Evolutionary conservation across 1,284 basidiomycete genomes (phyloP), one percentile per base, ranked within the genome.

Genomic region (Cryptococcus sp.): DNA sequence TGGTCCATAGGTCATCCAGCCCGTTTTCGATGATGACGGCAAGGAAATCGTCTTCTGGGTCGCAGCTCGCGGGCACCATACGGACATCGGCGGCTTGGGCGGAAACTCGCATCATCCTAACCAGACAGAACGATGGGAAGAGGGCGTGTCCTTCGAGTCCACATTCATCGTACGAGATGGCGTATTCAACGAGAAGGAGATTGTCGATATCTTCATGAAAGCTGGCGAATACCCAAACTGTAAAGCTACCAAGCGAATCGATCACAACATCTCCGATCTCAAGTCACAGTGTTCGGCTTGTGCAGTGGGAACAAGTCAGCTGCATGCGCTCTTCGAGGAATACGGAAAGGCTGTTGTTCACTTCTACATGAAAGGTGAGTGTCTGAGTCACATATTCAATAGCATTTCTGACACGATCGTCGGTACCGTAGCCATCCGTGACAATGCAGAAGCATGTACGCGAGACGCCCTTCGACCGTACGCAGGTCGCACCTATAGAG

Each of bases 141-240:
- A 82, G 60, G 81, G 81, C 2, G 81, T 80, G 0, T 72, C 78
- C 54, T 76, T 80, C 62, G 66, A 65, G 50, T 71, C 69, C 5
- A 72, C 93, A 95, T 85, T 70, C 50, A 65, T 75, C 16, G 70
- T 76, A 47, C 66, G 68, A 42, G 68, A 56, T 40, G 74, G 74
- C 45, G 61, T 69, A 39, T 76, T 76, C 62, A 71, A 76, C 57
- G 71, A 74, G 52, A 83, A 88, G 49, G 89, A 88, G 0, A 80
- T 98, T 15, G 78, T 87, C 20, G 87, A 89, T 67, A 85, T 90
- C 65, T 88, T 98, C 85, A 80, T 93, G 56, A 88, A 90, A 27
- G 60, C 60, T 20, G 60, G 60, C 40, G 42, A 45, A 19, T 45
- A 45, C 22, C 27, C 47, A 13, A 51, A 56, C 20, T 41, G 49